A percentile compares a stretch with the other conserved stretches of the same genome.
These are phyloP conservation scores for Cyberlindnera sargentensis DNA, from an alignment of 805 yeast species.

Conservation along the genomic window DNA sequence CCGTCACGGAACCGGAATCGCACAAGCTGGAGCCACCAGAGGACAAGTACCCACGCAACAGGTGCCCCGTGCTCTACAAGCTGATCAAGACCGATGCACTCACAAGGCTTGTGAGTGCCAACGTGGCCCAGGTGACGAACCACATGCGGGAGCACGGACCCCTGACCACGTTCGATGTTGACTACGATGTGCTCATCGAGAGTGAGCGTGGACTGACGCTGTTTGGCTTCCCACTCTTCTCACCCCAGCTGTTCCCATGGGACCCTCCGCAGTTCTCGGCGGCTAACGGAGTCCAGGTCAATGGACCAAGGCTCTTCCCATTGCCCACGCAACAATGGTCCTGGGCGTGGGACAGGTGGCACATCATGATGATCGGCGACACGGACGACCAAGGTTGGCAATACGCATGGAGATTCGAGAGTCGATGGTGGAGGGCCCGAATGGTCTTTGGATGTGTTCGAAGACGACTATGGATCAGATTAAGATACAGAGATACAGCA, in stretches of 20 bases:
- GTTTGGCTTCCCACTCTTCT: slow-evolving; percentile 46
- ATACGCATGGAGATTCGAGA: slow-evolving; percentile 46
- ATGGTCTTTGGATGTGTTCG: slow-evolving; percentile 44
- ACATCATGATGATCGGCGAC: slow-evolving; percentile 58
- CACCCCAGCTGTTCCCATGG: slow-evolving; percentile 36
- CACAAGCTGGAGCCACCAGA: background rate
- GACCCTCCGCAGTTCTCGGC: slow-evolving; percentile 36
- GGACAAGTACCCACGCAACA: slow-evolving; percentile 5
- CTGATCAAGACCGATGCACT: slow-evolving; percentile 1
- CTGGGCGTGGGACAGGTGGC: slow-evolving; percentile 71
- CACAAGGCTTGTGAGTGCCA: slow-evolving; percentile 1
- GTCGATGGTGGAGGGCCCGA: slow-evolving; percentile 55
- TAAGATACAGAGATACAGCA: slow-evolving; percentile 7
- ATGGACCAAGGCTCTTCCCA: slow-evolving; percentile 20
- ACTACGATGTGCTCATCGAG: slow-evolving; percentile 39
- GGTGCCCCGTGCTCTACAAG: slow-evolving; percentile 4
- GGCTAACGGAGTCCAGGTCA: slow-evolving; percentile 18
- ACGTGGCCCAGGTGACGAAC: background rate
- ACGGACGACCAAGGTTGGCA: slow-evolving; percentile 86
- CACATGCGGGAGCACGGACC: background rate
- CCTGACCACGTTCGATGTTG: background rate
- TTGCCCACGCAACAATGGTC: slow-evolving; percentile 55
- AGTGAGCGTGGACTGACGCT: slow-evolving; percentile 48
- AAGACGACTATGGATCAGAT: slow-evolving; percentile 57
- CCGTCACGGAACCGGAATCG: background rate